A percentile compares a stretch with the other conserved stretches of the same genome.
These are phyloP conservation scores for Elsinoe arachidis DNA, from an alignment of 2,329 filamentous ascomycete species.

Conservation along the genomic window DNA sequence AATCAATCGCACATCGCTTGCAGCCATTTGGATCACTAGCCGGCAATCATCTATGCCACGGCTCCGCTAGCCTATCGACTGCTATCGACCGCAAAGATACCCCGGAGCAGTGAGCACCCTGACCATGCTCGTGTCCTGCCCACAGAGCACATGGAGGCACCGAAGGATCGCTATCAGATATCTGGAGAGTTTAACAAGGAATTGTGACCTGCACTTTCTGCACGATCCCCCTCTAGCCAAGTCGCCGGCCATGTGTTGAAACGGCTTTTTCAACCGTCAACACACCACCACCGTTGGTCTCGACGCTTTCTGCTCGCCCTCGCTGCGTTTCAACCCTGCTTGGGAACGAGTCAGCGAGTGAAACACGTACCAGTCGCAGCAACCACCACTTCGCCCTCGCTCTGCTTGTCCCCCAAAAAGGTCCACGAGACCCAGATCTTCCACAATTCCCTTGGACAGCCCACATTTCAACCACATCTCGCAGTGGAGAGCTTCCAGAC, in stretches of 20 bases:
- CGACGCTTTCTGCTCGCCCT: neutral
- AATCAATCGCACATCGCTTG: constrained; percentile 9
- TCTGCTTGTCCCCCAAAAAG: neutral
- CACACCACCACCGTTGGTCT: neutral
- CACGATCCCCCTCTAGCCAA: neutral
- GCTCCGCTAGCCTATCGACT: constrained; percentile 7
- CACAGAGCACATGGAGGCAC: neutral
- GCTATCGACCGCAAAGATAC: constrained; percentile 8
- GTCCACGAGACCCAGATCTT: neutral
- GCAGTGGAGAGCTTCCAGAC: neutral
- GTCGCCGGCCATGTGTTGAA: constrained; percentile 5
- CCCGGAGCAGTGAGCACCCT: neutral
- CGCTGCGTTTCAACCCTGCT: neutral
- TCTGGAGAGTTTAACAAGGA: neutral
- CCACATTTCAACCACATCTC: neutral
- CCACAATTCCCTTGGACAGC: neutral
- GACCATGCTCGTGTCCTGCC: neutral
- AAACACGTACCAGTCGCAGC: neutral
- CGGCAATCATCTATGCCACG: neutral
- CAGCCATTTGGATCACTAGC: constrained; percentile 11
- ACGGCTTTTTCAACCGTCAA: constrained; percentile 4
- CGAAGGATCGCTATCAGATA: neutral
- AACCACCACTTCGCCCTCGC: neutral
- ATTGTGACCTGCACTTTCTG: neutral
- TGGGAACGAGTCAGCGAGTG: neutral